Evolutionary conservation across 768 basidiomycete species (phyloP).

Genomic region (Boletus huronensis): DNA sequence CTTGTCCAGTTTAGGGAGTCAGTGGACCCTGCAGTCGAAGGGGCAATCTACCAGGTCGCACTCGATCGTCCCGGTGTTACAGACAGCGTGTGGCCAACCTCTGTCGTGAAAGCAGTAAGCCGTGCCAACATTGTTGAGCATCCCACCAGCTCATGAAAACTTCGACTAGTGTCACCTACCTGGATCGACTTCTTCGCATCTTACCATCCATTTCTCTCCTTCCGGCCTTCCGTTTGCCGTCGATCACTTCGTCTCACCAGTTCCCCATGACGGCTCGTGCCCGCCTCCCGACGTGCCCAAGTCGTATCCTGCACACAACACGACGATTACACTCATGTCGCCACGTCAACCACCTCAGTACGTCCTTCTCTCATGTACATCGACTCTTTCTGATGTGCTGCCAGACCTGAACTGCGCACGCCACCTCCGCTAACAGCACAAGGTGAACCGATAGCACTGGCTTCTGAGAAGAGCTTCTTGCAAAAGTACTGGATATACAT

Average conservation of each 20-base stretch:
- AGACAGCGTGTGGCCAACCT: conserved; percentile 34
- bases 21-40: conserved; percentile 37
- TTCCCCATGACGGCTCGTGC: conserved; percentile 69
- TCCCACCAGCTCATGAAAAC: conserved; percentile 13
- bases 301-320: conserved; percentile 37
- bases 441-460: conserved; percentile 58
- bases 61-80: conserved; percentile 46
- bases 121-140: conserved; percentile 47
- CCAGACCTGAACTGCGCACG: conserved; percentile 62
- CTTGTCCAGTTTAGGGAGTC: conserved; percentile 42
- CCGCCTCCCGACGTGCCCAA: conserved; percentile 26
- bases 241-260: conserved; percentile 68
- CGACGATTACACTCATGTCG: conserved; percentile 51
- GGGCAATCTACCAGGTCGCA: conserved; percentile 69
- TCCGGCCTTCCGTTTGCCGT: conserved; percentile 55
- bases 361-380: conserved; percentile 17
- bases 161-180: conserved; percentile 61
- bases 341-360: conserved; percentile 58
- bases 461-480: conserved; percentile 72
- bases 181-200: conserved; percentile 48
- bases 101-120: conserved; percentile 41
- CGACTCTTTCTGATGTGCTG: not conserved
- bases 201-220: conserved; percentile 53
- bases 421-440: conserved; percentile 66
- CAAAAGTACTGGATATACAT: conserved; percentile 94